These are phyloP conservation scores for Fusarium proliferatum DNA, from an alignment of 2,329 filamentous ascomycete genomes.

Conservation along the genomic window DNA sequence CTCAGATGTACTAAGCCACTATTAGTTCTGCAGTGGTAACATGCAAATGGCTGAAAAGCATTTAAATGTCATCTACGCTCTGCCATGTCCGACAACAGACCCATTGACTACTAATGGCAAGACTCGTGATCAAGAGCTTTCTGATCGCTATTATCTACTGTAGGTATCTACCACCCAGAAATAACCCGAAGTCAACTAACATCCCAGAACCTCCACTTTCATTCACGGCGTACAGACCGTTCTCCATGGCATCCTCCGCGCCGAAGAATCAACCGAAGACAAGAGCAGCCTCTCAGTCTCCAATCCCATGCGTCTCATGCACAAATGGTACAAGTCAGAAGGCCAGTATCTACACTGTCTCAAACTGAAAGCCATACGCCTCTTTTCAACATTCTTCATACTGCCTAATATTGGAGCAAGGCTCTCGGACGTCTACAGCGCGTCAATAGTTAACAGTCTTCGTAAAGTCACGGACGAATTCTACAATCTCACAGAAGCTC, in stretches of 20 bases:
- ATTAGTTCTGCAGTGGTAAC: slow-evolving; percentile 10
- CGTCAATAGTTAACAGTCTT: background rate
- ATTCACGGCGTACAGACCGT: slow-evolving; percentile 5
- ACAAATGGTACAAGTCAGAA: background rate
- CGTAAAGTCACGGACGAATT: background rate
- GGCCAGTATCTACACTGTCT: background rate
- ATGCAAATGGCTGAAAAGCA: slow-evolving; percentile 8
- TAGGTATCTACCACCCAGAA: fast-evolving
- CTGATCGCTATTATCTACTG: slow-evolving; percentile 16
- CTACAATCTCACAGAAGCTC: background rate
- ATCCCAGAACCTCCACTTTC: background rate
- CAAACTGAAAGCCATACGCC: slow-evolving; percentile 12
- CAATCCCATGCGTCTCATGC: background rate
- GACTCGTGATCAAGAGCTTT: background rate
- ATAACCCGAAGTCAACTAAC: fast-evolving
- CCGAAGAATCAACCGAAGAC: fast-evolving
- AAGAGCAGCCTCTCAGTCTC: fast-evolving
- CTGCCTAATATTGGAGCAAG: background rate
- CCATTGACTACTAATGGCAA: background rate
- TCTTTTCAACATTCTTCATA: slow-evolving; percentile 18
- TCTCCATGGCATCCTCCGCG: background rate
- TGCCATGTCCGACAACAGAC: background rate
- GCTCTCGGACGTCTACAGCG: background rate
- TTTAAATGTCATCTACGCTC: background rate
- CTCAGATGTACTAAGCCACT: fast-evolving